Evolutionary conservation across 768 basidiomycete species (phyloP), one percentile per base, ranked within the genome.

Genomic region (Suillus placidus): DNA sequence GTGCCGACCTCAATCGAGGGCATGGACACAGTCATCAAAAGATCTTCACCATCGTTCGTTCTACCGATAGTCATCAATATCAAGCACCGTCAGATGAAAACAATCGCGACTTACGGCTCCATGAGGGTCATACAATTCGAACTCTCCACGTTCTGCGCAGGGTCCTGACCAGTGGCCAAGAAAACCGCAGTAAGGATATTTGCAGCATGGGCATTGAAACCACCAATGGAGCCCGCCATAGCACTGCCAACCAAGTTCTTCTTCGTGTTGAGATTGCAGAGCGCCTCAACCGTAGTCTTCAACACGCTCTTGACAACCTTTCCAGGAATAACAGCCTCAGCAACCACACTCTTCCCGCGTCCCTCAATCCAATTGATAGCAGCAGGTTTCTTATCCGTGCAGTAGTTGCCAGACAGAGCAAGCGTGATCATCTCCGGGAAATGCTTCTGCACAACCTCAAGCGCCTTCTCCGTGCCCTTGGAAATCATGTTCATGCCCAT

Each of bases 401-500:
- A 99, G 77, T 99, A 99, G 77, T 99, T 99, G 54, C 97, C 97
- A 6, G 91, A 94, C 18, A 99, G 85, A 10, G 97, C 93, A 40
- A 97, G 85, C 49, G 95, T 88, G 63, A 88, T 78, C 96, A 98
- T 98, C 66, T 90, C 89, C 4, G 97, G 97, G 82, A 94, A 99
- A 71, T 88, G 78, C 60, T 83, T 82, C 70, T 85, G 83, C 85
- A 94, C 84, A 26, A 83, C 85, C 72, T 91, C 94, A 14, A 99
- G 85, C 26, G 95, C 95, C 79, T 92, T 93, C 81, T 99, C 97
- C 12, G 95, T 95, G 3, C 96, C 97, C 80, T 99, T 99, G 10
- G 92, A 93, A 74, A 99, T 97, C 97, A 99, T 99, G 83, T 99
- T 99, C 97, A 99, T 99, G 20, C 97, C 97, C 97, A 99, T 99